Evolutionary conservation across 140 eudicot species (phyloP).

Genomic region (Ambrosia hybrid): DNA sequence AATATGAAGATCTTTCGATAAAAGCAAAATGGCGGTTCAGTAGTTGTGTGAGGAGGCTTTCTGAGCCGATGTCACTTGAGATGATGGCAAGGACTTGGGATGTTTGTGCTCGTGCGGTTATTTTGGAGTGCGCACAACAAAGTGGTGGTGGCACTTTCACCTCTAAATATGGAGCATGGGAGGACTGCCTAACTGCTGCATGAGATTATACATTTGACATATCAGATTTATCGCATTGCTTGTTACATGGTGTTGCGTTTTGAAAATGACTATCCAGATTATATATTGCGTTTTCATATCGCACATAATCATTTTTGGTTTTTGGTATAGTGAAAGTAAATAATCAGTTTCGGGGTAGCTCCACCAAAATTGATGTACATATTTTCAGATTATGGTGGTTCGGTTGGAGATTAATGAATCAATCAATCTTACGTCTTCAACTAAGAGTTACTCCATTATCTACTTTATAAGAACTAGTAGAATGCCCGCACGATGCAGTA

Average conservation of each 20-base stretch:
- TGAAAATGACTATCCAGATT: too few relatives aligned
- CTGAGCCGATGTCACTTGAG: slow-evolving; percentile 74
- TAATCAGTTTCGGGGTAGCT: too few relatives aligned
- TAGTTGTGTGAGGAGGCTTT: slow-evolving; percentile 53
- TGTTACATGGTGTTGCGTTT: neutral
- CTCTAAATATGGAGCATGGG: slow-evolving; percentile 89
- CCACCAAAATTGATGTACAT: too few relatives aligned
- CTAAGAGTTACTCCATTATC: too few relatives aligned
- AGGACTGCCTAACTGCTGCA: slow-evolving; percentile 57
- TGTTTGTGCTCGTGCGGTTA: slow-evolving; percentile 67
- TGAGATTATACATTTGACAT: slow-evolving; percentile 9
- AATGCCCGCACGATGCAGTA: too few relatives aligned
- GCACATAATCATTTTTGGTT: too few relatives aligned
- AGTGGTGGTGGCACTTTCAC: slow-evolving; percentile 55
- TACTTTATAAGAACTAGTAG: too few relatives aligned
- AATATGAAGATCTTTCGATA: slow-evolving; percentile 64
- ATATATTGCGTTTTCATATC: too few relatives aligned
- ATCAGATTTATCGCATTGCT: neutral
- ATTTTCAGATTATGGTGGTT: too few relatives aligned
- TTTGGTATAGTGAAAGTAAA: too few relatives aligned
- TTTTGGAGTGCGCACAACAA: slow-evolving; percentile 71
- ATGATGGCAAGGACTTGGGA: slow-evolving; percentile 88
- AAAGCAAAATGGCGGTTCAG: slow-evolving; percentile 73
- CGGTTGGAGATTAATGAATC: too few relatives aligned
- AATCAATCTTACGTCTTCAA: too few relatives aligned